These are phyloP conservation scores for Phytopythium oedochilum DNA, from an alignment of 352 stramenopile genomes.

Conservation along the genomic window DNA sequence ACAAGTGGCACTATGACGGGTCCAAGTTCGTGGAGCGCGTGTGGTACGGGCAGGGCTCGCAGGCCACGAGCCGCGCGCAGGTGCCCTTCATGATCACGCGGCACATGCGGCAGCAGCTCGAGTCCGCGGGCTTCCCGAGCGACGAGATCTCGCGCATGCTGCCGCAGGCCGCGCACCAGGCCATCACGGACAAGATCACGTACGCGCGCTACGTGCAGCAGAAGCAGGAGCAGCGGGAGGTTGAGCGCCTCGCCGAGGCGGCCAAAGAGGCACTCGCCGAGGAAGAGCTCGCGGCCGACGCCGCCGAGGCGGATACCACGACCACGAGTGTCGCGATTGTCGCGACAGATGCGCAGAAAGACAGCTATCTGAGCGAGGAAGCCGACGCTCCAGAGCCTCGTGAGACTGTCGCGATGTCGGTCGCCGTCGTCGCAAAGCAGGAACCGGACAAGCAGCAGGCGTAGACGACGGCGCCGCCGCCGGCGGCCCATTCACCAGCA, in stretches of 20 bases:
- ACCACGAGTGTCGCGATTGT: neutral
- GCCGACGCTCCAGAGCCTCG: neutral
- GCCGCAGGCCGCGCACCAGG: slow-evolving; percentile 47
- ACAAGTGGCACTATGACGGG: slow-evolving; percentile 83
- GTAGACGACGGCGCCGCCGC: neutral
- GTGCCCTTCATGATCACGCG: slow-evolving; percentile 86
- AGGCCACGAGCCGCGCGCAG: slow-evolving; percentile 35
- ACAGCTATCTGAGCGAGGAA: neutral
- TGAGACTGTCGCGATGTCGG: neutral
- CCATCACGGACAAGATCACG: slow-evolving; percentile 51
- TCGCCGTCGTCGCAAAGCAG: neutral
- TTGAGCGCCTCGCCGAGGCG: slow-evolving; percentile 12
- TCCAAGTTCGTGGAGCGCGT: slow-evolving; percentile 69
- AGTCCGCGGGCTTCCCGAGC: slow-evolving; percentile 44
- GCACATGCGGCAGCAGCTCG: slow-evolving; percentile 60
- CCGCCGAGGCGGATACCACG: neutral
- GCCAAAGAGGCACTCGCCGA: slow-evolving; percentile 17
- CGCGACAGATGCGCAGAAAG: neutral
- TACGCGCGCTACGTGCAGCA: slow-evolving; percentile 48
- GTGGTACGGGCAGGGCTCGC: slow-evolving; percentile 51
- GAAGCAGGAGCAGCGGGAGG: slow-evolving; percentile 19
- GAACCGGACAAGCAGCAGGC: neutral
- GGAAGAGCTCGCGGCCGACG: slow-evolving; percentile 6
- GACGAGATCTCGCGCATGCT: slow-evolving; percentile 59
- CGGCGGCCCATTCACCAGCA: neutral